Evolutionary conservation across 345 rosid species (phyloP).

Genomic region (Rhodamnia rubescens): DNA sequence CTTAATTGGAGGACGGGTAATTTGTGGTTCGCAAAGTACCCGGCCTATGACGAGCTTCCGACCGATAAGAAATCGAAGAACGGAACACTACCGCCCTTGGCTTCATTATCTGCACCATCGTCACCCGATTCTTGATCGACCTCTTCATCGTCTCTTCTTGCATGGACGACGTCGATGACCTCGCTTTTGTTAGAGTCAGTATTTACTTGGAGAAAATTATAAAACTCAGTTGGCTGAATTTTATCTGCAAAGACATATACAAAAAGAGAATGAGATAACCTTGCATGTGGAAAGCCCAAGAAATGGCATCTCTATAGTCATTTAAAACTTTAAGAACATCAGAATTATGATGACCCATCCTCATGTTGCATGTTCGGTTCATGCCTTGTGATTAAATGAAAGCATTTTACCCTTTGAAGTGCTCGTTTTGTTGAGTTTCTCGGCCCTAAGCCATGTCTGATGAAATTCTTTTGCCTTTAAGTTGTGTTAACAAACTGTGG

Average conservation of each 20-base stretch:
- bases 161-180: background rate
- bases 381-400: background rate
- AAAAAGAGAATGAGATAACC: background rate
- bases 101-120: background rate
- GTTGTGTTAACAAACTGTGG: background rate
- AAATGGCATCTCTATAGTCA: background rate
- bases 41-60: background rate
- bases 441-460: background rate
- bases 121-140: constrained; percentile 2
- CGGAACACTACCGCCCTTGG: background rate
- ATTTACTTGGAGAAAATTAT: constrained; percentile 9
- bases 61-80: constrained; percentile 14
- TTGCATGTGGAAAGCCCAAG: background rate
- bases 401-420: background rate
- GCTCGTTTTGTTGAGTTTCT: background rate
- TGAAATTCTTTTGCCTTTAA: background rate
- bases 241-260: background rate
- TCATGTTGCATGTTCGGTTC: background rate
- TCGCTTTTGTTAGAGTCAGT: constrained; percentile 6
- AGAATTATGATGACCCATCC: background rate
- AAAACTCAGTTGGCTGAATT: background rate
- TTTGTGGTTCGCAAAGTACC: background rate
- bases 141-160: constrained; percentile 8
- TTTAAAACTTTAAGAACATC: background rate
- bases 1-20: background rate